phyloP scores from a whole-genome alignment of 179 eudicot genomes.

The Beta lomatogona region DNA sequence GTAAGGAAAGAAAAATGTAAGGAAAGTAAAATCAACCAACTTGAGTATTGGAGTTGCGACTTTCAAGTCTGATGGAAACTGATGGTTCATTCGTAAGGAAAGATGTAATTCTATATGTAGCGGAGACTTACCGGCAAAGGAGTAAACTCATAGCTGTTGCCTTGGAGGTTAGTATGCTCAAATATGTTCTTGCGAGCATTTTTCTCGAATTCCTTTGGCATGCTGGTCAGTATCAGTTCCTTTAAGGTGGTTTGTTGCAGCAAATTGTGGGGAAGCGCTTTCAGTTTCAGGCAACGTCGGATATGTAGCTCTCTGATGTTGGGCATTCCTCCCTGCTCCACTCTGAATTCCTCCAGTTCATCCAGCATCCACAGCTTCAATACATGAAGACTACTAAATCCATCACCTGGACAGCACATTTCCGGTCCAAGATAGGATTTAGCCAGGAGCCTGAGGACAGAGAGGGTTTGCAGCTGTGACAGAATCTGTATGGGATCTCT shows the following conservation, averaged over 20 bases:
- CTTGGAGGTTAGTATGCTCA: constrained; percentile 2
- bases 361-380: constrained; percentile 49
- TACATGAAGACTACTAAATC: constrained; percentile 36
- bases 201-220: constrained; percentile 33
- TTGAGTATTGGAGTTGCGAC: background rate
- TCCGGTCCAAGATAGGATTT: constrained; percentile 34
- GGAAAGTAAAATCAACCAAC: background rate
- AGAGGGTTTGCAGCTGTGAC: constrained; percentile 34
- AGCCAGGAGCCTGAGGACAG: constrained; percentile 47
- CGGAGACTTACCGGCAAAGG: constrained; percentile 39
- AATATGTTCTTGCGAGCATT: constrained; percentile 16
- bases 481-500: constrained; percentile 45
- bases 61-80: background rate
- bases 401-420: constrained; percentile 30
- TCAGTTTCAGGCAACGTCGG: constrained; percentile 39
- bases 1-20: background rate
- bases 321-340: constrained; percentile 39
- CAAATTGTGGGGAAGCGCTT: constrained; percentile 29
- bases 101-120: background rate
- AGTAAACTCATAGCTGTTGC: constrained; percentile 24
- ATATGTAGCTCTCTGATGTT: constrained; percentile 38
- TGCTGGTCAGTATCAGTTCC: constrained; percentile 41
- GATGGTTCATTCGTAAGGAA: background rate
- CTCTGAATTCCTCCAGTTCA: constrained; percentile 35
- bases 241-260: constrained; percentile 27